phyloP scores from a whole-genome alignment of 2,329 filamentous ascomycete species.

The Seiridium unicorne region DNA sequence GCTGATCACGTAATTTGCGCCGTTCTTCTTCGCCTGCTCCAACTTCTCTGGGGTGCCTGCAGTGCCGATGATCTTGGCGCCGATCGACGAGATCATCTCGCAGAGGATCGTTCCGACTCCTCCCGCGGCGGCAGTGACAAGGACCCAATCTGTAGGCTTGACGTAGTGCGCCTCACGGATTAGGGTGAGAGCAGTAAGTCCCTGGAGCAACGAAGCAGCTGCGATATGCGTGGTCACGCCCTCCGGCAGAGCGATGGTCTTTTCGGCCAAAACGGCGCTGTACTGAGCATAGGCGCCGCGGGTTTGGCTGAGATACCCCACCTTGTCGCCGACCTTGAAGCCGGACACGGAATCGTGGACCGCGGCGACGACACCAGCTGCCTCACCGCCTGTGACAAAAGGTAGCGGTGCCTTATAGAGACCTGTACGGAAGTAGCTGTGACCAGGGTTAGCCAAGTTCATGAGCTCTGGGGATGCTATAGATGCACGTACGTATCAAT shows the following conservation, averaged over 20 bases:
- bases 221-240: slow-evolving; percentile 60
- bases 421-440: slow-evolving; percentile 78
- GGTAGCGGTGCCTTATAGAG: slow-evolving; percentile 73
- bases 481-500: slow-evolving; percentile 67
- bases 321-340: slow-evolving; percentile 66
- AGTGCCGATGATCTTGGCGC: slow-evolving; percentile 77
- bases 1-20: slow-evolving; percentile 71
- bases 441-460: background rate
- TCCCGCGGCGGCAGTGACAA: slow-evolving; percentile 84
- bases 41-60: slow-evolving; percentile 73
- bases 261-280: slow-evolving; percentile 49
- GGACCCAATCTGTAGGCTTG: slow-evolving; percentile 73
- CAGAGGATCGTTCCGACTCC: slow-evolving; percentile 75
- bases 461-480: background rate
- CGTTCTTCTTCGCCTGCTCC: slow-evolving; percentile 65
- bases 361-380: slow-evolving; percentile 67
- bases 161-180: slow-evolving; percentile 76
- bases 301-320: slow-evolving; percentile 61
- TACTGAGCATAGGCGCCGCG: slow-evolving; percentile 55
- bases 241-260: slow-evolving; percentile 62
- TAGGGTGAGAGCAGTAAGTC: slow-evolving; percentile 78
- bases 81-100: slow-evolving; percentile 70
- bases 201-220: slow-evolving; percentile 73
- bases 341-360: slow-evolving; percentile 43
- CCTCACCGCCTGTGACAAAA: slow-evolving; percentile 77